Evolutionary conservation across 768 basidiomycete genomes (phyloP).

Genomic region (Tylopilus sp.): DNA sequence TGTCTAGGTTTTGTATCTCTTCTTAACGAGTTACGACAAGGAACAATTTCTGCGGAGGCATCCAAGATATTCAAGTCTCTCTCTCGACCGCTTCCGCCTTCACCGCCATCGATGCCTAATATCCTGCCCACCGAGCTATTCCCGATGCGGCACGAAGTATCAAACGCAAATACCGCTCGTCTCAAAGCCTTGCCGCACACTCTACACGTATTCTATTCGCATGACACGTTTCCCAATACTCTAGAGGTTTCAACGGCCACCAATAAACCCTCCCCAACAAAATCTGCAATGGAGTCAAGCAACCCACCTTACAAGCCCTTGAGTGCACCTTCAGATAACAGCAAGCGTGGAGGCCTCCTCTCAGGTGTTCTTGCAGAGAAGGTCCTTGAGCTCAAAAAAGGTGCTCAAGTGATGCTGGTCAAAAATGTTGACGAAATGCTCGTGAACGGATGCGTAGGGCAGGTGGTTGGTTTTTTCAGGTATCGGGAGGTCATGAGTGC

Average conservation of each 20-base stretch:
- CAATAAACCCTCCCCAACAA: slow-evolving; percentile 4
- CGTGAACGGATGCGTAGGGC: slow-evolving; percentile 70
- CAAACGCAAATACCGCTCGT: slow-evolving; percentile 54
- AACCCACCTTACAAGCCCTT: slow-evolving; percentile 31
- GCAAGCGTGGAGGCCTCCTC: slow-evolving; percentile 51
- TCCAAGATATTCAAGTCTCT: slow-evolving; percentile 48
- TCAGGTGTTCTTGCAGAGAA: slow-evolving; percentile 60
- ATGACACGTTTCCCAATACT: slow-evolving; percentile 41
- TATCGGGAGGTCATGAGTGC: slow-evolving; percentile 19
- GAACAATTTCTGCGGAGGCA: slow-evolving; percentile 45
- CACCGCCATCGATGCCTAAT: slow-evolving; percentile 26
- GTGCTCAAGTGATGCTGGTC: slow-evolving; percentile 67
- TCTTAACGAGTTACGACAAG: slow-evolving; percentile 74
- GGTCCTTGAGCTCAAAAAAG: slow-evolving; percentile 52
- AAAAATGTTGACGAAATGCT: slow-evolving; percentile 60
- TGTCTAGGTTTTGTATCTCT: slow-evolving; percentile 60
- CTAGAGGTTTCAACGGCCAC: neutral
- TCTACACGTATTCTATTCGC: slow-evolving; percentile 42
- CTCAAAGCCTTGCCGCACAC: slow-evolving; percentile 46
- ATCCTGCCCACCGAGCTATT: slow-evolving; percentile 54
- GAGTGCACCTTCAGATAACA: slow-evolving; percentile 11
- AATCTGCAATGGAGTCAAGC: neutral
- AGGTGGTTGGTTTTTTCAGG: slow-evolving; percentile 51
- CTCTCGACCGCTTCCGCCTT: slow-evolving; percentile 27
- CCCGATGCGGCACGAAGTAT: slow-evolving; percentile 67